Conservation (phyloP, 106 monocot genomes). For the Amphibolis antarctica region DNA sequence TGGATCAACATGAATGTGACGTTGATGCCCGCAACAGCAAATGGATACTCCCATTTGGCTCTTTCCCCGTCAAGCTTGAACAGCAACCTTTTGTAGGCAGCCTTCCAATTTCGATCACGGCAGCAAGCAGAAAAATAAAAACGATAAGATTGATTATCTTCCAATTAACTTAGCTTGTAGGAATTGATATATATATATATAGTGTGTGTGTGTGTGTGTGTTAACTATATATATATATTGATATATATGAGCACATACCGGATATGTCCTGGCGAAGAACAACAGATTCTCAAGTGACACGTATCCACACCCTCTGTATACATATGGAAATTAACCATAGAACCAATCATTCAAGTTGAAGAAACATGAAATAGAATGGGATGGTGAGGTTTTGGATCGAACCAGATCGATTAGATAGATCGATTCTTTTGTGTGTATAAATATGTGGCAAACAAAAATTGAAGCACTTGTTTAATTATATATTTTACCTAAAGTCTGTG, state of each 20-base stretch:
- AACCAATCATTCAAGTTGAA: too few relatives aligned
- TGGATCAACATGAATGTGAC: constrained; percentile 30
- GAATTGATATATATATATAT: too few relatives aligned
- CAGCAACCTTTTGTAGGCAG: constrained; percentile 14
- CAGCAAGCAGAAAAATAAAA: too few relatives aligned
- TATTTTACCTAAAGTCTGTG: constrained; percentile 94
- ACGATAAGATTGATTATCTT: too few relatives aligned
- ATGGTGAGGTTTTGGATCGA: too few relatives aligned
- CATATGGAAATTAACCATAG: too few relatives aligned
- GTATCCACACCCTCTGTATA: constrained; percentile 78
- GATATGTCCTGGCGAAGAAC: constrained; percentile 68
- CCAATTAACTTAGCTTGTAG: too few relatives aligned
- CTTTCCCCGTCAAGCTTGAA: constrained; percentile 19
- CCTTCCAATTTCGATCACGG: constrained; percentile 5
- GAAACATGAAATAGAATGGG: not conserved
- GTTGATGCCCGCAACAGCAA: constrained; percentile 27
- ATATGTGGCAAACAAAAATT: not conserved
- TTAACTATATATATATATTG: too few relatives aligned
- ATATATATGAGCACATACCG: constrained; percentile 34
- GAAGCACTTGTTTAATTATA: too few relatives aligned
- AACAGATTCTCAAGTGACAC: constrained; percentile 85
- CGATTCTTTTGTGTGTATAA: not conserved
- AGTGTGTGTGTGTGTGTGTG: too few relatives aligned
- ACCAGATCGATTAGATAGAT: too few relatives aligned
- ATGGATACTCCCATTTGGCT: constrained; percentile 25